These are phyloP conservation scores for Clarireedia paspali DNA, from an alignment of 2,329 filamentous ascomycete genomes.

Conservation along the genomic window DNA sequence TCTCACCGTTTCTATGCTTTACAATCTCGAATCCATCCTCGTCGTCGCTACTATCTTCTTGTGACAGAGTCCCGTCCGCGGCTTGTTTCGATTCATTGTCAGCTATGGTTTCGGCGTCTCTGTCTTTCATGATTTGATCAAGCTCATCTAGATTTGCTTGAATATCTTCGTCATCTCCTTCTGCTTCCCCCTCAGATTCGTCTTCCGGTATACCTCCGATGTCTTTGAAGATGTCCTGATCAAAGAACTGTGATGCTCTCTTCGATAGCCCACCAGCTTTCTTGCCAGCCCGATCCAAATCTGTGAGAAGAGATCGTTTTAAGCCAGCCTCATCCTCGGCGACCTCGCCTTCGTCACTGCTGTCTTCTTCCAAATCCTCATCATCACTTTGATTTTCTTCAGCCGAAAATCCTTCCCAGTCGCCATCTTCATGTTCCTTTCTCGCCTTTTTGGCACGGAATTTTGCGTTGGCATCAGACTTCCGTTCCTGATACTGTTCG, in stretches of 20 bases:
- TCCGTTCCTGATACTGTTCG: constrained; percentile 72
- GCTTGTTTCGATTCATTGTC: constrained; percentile 25
- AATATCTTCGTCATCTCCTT: constrained; percentile 35
- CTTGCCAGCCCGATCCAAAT: constrained; percentile 47
- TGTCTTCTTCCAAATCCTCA: constrained; percentile 51
- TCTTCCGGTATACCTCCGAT: constrained; percentile 61
- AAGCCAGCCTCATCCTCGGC: constrained; percentile 32
- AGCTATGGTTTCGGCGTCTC: constrained; percentile 22
- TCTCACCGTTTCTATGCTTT: constrained; percentile 39
- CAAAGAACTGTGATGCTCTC: constrained; percentile 82
- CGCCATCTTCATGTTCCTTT: constrained; percentile 72
- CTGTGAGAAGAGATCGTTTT: constrained; percentile 50
- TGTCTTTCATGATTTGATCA: constrained; percentile 24
- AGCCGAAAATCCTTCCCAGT: constrained; percentile 84
- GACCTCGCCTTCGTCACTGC: constrained; percentile 54
- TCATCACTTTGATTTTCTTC: constrained; percentile 52
- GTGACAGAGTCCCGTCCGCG: constrained; percentile 14
- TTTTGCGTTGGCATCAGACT: constrained; percentile 75
- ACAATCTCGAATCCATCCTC: constrained; percentile 57
- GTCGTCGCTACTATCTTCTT: constrained; percentile 24
- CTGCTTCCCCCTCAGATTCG: constrained; percentile 36
- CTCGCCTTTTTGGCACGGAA: constrained; percentile 84
- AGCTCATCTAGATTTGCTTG: constrained; percentile 31
- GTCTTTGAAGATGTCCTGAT: constrained; percentile 87
- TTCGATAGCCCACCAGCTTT: constrained; percentile 63